These are phyloP conservation scores for Podaxis sp. DNA, from an alignment of 768 basidiomycete species.

Conservation along the genomic window DNA sequence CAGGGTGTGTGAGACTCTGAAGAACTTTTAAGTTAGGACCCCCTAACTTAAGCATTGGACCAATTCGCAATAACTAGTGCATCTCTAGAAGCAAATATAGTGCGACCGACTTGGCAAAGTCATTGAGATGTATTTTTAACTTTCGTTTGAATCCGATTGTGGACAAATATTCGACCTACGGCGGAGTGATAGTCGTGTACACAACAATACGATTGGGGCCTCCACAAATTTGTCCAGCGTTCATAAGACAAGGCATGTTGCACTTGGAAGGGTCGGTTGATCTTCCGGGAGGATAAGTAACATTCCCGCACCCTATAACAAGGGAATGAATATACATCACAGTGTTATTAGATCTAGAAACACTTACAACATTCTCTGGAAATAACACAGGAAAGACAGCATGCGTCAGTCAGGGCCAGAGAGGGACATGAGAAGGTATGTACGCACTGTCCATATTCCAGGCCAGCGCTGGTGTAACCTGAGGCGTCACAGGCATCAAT, in stretches of 20 bases:
- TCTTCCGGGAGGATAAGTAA: slow-evolving; percentile 14
- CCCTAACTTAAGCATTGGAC: too few relatives aligned
- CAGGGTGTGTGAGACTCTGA: too few relatives aligned
- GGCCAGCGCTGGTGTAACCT: slow-evolving; percentile 19
- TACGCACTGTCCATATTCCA: slow-evolving; percentile 22
- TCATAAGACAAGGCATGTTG: slow-evolving; percentile 19
- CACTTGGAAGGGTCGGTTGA: slow-evolving; percentile 15
- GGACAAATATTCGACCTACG: neutral
- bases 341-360: neutral
- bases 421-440: neutral
- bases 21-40: too few relatives aligned
- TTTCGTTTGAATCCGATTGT: neutral
- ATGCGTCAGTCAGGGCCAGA: neutral
- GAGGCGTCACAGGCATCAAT: slow-evolving; percentile 20
- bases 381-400: neutral
- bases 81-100: too few relatives aligned
- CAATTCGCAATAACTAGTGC: too few relatives aligned
- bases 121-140: too few relatives aligned
- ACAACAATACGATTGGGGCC: slow-evolving; percentile 11
- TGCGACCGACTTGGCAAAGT: too few relatives aligned
- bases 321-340: too few relatives aligned
- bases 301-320: slow-evolving; percentile 16
- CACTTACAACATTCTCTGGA: slow-evolving; percentile 20
- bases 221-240: slow-evolving; percentile 22
- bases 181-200: neutral